Base-by-base conservation (phyloP, 345 rosid genomes). In the Populus tremula region DNA sequence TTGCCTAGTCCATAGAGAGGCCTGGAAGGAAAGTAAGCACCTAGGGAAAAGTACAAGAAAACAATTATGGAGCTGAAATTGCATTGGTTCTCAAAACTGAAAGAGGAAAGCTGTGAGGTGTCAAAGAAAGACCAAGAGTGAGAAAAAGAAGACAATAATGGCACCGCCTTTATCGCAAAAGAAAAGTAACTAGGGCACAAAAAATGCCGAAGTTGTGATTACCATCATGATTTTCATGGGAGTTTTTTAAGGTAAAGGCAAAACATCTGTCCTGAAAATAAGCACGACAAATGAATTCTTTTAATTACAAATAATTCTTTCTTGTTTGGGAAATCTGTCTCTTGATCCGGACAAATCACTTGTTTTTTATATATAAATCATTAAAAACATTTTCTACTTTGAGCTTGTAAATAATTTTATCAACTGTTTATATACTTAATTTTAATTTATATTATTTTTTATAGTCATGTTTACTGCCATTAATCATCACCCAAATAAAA, bases 141-240 rank as follows among this genome's bases (percentile, higher is more conserved):
- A 67, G 13, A 16, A 62, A 66, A 75, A 73, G 31, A 67, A 36
- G 66, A 62, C 50, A 70, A 47, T 38, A 21, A 76, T 73, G 84
- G 87, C 83, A 70, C 83, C 25, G 8, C 33, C 64, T 74, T 38
- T 49, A 33, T 21, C 53, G 67, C 25, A 71, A 79, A 73, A 71
- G 56, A 50, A 68, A 74, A 50, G 67, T 2, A 53, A 41, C 4
- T 56, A 43, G 65, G 71, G 74, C 71, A 35, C 73, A 70, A 76
- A 76, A 72, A 78, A 80, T 78, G 85, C 84, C 84, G 75, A 81
- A 70, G 69, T 75, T 67, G 70, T 47, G 82, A 81, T 83, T 83
- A 63, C 74, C 76, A 61, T 76, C 63, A 62, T 81, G 59, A 75
- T 82, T 72, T 71, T 67, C 75, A 33, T 68, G 53, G 49, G 43